These are phyloP conservation scores for Thielaviopsis euricoi DNA, from an alignment of 2,329 filamentous ascomycete species.

Conservation along the genomic window DNA sequence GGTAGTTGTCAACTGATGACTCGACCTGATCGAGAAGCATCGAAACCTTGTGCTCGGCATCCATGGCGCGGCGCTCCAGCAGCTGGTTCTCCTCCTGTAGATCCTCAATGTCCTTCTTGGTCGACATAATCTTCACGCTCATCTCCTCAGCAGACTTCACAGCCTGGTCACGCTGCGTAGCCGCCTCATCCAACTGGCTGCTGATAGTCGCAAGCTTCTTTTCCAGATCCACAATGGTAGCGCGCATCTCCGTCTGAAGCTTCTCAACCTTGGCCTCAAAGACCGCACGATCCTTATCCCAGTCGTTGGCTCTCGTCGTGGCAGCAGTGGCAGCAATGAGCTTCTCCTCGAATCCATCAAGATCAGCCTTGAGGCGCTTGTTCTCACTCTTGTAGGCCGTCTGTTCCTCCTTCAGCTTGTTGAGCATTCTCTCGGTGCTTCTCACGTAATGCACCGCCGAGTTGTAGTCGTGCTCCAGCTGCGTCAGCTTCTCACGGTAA, in stretches of 20 bases:
- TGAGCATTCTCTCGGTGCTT: constrained; percentile 97
- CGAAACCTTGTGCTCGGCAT: constrained; percentile 86
- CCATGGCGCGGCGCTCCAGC: constrained; percentile 68
- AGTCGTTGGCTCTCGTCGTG: constrained; percentile 37
- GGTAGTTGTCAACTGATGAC: constrained; percentile 83
- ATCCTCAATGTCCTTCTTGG: constrained; percentile 57
- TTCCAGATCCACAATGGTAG: constrained; percentile 53
- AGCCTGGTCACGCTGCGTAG: constrained; percentile 54
- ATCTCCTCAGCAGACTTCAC: constrained; percentile 36
- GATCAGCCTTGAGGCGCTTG: constrained; percentile 60
- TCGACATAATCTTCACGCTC: constrained; percentile 38
- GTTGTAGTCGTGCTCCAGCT: constrained; percentile 93
- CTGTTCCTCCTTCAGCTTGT: constrained; percentile 97
- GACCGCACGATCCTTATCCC: constrained; percentile 56
- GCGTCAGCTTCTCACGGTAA: constrained; percentile 83
- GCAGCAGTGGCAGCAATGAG: constrained; percentile 21
- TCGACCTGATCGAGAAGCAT: constrained; percentile 90
- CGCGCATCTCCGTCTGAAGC: constrained; percentile 52
- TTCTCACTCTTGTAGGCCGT: constrained; percentile 82
- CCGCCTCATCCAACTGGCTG: constrained; percentile 48
- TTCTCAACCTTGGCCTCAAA: constrained; percentile 53
- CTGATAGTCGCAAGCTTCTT: constrained; percentile 51
- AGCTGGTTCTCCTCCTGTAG: constrained; percentile 67
- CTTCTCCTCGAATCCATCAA: constrained; percentile 49
- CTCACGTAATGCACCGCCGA: constrained; percentile 97